These are phyloP conservation scores for Arabidopsis arenosa DNA, from an alignment of 345 rosid genomes.

Conservation along the genomic window DNA sequence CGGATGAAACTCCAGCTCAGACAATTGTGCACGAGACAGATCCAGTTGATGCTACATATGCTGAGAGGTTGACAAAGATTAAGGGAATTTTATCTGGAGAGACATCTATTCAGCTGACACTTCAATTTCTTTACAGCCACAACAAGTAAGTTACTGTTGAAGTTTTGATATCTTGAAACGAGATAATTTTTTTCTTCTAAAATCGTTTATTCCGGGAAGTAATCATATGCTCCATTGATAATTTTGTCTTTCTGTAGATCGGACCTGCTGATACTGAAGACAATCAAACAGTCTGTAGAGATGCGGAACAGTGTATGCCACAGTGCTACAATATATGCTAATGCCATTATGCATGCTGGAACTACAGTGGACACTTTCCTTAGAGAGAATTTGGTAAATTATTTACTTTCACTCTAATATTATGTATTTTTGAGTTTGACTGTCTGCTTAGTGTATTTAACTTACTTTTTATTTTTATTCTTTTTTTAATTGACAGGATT, in stretches of 20 bases:
- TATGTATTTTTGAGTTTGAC: conserved; percentile 5
- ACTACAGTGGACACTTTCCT: conserved; percentile 98
- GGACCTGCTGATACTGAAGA: conserved; percentile 90
- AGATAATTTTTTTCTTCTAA: neutral
- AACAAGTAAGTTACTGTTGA: conserved; percentile 64
- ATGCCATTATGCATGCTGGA: conserved; percentile 99
- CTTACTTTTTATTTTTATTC: neutral
- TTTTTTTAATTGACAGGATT: conserved; percentile 65
- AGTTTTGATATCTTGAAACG: conserved; percentile 3
- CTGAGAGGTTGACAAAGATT: conserved; percentile 84
- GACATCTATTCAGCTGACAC: conserved; percentile 90
- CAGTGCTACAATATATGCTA: conserved; percentile 97
- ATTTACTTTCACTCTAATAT: neutral
- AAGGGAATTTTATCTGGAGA: conserved; percentile 95
- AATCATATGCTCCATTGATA: conserved; percentile 14
- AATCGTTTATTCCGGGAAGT: conserved; percentile 10
- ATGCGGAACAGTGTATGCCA: conserved; percentile 99
- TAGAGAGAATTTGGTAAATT: conserved; percentile 90
- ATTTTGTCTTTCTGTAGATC: conserved; percentile 62
- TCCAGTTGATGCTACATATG: conserved; percentile 67
- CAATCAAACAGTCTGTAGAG: conserved; percentile 97
- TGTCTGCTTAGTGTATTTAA: conserved; percentile 31
- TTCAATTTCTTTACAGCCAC: conserved; percentile 91
- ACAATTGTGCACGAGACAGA: conserved; percentile 54
- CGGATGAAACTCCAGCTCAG: conserved; percentile 67